These are phyloP conservation scores for Colletotrichum melonis DNA, from an alignment of 2,329 filamentous ascomycete species.

Conservation along the genomic window DNA sequence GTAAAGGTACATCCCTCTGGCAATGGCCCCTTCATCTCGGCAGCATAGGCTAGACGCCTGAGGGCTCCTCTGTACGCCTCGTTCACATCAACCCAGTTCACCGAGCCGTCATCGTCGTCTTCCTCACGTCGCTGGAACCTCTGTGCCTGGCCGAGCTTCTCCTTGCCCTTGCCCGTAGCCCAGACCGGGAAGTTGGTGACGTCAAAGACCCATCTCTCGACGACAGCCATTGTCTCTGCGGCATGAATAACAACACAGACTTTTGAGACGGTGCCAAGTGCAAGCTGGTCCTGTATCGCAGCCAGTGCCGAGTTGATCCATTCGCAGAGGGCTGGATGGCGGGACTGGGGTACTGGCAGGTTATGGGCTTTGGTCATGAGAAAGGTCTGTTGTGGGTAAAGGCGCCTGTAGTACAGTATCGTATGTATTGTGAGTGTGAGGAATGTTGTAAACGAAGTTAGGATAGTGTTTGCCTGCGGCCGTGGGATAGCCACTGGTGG, in stretches of 20 bases:
- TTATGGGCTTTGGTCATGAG: slow-evolving; percentile 84
- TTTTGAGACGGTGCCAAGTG: slow-evolving; percentile 61
- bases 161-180: slow-evolving; percentile 36
- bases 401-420: slow-evolving; percentile 82
- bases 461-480: slow-evolving; percentile 64
- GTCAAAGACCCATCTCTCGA: slow-evolving; percentile 73
- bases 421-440: slow-evolving; percentile 87
- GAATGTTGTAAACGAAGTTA: slow-evolving; percentile 81
- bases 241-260: slow-evolving; percentile 62
- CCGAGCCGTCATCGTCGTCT: slow-evolving; percentile 39
- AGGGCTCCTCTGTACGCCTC: slow-evolving; percentile 79
- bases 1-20: slow-evolving; percentile 79
- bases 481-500: slow-evolving; percentile 44
- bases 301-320: slow-evolving; percentile 87
- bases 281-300: slow-evolving; percentile 77
- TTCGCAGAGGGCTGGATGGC: slow-evolving; percentile 85
- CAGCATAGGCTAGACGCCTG: slow-evolving; percentile 69
- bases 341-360: slow-evolving; percentile 84
- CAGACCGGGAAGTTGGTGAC: slow-evolving; percentile 62
- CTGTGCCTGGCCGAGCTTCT: slow-evolving; percentile 41
- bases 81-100: slow-evolving; percentile 72
- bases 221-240: slow-evolving; percentile 50
- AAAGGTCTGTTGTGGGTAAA: slow-evolving; percentile 85
- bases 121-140: slow-evolving; percentile 38
- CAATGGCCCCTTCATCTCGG: slow-evolving; percentile 65